Evolutionary conservation across 495 filamentous ascomycete genomes (phyloP).

Genomic region (Aspergillus taichungensis): DNA sequence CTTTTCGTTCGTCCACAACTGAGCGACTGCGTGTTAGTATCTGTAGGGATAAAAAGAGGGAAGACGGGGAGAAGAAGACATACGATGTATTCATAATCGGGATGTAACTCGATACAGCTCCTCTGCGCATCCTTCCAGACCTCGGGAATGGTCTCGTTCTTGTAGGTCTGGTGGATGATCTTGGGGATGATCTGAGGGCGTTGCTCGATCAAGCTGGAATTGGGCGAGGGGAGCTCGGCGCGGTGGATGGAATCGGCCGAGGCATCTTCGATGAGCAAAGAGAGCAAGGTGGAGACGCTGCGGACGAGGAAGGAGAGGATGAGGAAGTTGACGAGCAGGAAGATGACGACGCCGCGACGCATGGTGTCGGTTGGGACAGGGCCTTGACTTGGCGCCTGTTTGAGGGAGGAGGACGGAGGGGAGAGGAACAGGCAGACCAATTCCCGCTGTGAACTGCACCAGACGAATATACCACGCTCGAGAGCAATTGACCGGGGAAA

Average conservation of each 20-base stretch:
- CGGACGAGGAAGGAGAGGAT: conserved; percentile 51
- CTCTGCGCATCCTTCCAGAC: conserved; percentile 66
- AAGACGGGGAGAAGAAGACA: conserved; percentile 6
- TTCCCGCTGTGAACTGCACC: background rate
- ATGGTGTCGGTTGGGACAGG: conserved; percentile 31
- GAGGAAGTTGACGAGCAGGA: conserved; percentile 51
- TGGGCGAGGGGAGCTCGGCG: conserved; percentile 55
- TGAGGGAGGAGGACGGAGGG: background rate
- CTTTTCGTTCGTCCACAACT: conserved; percentile 83
- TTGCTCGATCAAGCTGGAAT: conserved; percentile 49
- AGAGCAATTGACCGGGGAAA: background rate
- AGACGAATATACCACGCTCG: no score
- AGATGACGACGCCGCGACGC: conserved; percentile 55
- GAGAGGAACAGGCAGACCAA: background rate
- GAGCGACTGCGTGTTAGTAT: conserved; percentile 11
- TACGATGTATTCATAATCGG: conserved; percentile 77
- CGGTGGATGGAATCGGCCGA: conserved; percentile 54
- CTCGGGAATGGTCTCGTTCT: conserved; percentile 64
- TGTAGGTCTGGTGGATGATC: conserved; percentile 86
- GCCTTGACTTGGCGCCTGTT: background rate
- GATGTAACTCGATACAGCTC: conserved; percentile 67
- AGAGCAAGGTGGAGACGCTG: conserved; percentile 54
- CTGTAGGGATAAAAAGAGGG: background rate
- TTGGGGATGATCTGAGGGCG: conserved; percentile 69
- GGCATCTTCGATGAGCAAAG: conserved; percentile 59